phyloP scores from a whole-genome alignment of 495 filamentous ascomycete genomes.

The Polyplosphaeria fusca region DNA sequence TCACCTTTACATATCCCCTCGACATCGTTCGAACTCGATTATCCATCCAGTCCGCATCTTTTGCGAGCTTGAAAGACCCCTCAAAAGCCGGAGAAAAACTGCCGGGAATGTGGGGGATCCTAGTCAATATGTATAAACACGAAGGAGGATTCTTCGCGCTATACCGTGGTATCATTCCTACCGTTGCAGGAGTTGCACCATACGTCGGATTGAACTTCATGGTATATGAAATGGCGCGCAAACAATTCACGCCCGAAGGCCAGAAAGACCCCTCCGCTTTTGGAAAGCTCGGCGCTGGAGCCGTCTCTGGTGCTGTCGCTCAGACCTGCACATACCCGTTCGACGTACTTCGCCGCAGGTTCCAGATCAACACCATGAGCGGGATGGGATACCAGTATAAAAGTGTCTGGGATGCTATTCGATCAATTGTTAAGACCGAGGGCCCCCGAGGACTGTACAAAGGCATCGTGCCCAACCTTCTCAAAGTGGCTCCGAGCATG shows the following conservation, averaged over 20 bases:
- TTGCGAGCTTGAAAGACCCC: conserved; percentile 59
- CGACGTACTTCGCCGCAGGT: conserved; percentile 90
- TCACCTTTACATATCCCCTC: conserved; percentile 75
- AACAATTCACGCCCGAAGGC: conserved; percentile 81
- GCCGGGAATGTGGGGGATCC: conserved; percentile 88
- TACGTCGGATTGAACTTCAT: conserved; percentile 98
- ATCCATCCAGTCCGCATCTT: conserved; percentile 94
- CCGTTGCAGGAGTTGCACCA: conserved; percentile 90
- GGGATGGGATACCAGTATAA: conserved; percentile 98
- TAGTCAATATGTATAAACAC: conserved; percentile 79
- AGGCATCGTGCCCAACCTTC: conserved; percentile 85
- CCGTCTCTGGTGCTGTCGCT: conserved; percentile 89
- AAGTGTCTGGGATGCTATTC: conserved; percentile 77
- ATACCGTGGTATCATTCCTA: conserved; percentile 90
- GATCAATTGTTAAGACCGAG: conserved; percentile 76
- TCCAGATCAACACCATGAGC: conserved; percentile 98
- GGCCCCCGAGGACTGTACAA: conserved; percentile 79
- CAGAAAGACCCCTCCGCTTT: conserved; percentile 74
- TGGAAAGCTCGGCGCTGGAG: conserved; percentile 84
- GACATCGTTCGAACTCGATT: conserved; percentile 95
- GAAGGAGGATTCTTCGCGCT: conserved; percentile 82
- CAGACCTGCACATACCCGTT: conserved; percentile 99
- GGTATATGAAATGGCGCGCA: conserved; percentile 86
- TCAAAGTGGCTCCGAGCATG: conserved; percentile 98
- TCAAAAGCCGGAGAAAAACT: conserved; percentile 55